Conservation (phyloP, 2,329 filamentous ascomycete genomes). For the Pyrenochaeta sp. region DNA sequence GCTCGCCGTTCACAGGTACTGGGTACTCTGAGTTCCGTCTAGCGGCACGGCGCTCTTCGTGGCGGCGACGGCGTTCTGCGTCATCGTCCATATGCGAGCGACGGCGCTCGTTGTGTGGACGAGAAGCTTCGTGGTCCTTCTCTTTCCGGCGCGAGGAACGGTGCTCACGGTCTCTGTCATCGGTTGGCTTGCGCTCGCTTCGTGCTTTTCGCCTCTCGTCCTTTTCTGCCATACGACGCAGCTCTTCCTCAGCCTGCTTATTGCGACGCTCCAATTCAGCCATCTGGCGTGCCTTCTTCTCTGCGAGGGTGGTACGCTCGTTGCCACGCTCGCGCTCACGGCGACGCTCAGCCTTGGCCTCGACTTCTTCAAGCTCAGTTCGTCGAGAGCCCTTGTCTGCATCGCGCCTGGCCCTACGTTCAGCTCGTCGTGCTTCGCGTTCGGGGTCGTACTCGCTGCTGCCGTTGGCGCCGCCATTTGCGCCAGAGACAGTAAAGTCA, state of each 20-base stretch:
- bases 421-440: constrained; percentile 49
- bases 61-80: constrained; percentile 50
- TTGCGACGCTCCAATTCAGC: constrained; percentile 50
- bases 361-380: constrained; percentile 46
- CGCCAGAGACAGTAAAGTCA: constrained; percentile 37
- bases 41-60: constrained; percentile 53
- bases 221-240: constrained; percentile 52
- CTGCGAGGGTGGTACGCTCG: constrained; percentile 42
- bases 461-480: constrained; percentile 35
- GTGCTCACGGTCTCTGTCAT: constrained; percentile 46
- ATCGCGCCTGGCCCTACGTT: constrained; percentile 42
- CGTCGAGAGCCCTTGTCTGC: constrained; percentile 48
- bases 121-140: constrained; percentile 39
- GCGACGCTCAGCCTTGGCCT: constrained; percentile 47
- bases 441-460: constrained; percentile 45
- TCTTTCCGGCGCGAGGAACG: constrained; percentile 48
- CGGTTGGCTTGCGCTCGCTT: constrained; percentile 41
- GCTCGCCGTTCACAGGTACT: constrained; percentile 40
- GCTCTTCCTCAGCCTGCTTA: constrained; percentile 48
- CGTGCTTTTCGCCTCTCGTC: constrained; percentile 44
- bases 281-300: constrained; percentile 49
- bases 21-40: constrained; percentile 50
- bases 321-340: constrained; percentile 50
- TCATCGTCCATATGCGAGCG: constrained; percentile 49
- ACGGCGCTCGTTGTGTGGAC: constrained; percentile 45